Evolutionary conservation across 768 basidiomycete genomes (phyloP), one percentile per base, ranked within the genome.

Genomic region (Leccinum pellstonianum): DNA sequence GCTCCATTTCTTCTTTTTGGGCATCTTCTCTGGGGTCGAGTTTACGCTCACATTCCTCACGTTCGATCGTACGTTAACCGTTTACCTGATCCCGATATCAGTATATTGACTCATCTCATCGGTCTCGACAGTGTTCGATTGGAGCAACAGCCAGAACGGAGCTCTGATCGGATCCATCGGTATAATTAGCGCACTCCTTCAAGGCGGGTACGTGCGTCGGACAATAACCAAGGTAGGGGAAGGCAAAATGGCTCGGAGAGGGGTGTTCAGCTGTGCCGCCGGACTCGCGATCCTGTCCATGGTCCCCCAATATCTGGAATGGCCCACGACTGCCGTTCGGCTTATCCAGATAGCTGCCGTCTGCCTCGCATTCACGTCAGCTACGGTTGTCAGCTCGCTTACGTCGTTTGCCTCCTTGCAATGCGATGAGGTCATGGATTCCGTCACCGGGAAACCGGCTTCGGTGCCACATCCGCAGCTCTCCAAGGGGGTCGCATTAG

Each of bases 1-100:
- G 48, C 72, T 91, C 15, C 95, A 98, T 71, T 89, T 94, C 71
- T 73, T 87, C 50, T 99, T 98, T 79, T 77, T 98, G 60, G 83
- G 88, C 55, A 71, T 96, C 53, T 98, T 99, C 75, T 95, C 95
- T 2, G 96, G 95, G 12, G 85, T 97, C 53, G 96, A 99, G 71
- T 98, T 98, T 74, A 99, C 96, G 0, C 79, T 99, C 21, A 96
- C 94, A 0, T 98, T 98, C 80, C 78, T 98, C 51, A 97, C 91
- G 2, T 95, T 93, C 67, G 91, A 93, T 71, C 74, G 93, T 90
- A 76, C 73, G 87, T 80, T 52, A 25, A 63, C 17, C 10, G 62
- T 58, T 11, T 60, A 6, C 55, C 15, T 53, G 25, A 46, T 49
- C 10, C 31, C 17, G 14, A 31, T 12, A 17, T 37, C 8, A 3